Percentiles rank a stretch among this genome's conserved stretches.
Evolutionary conservation across 73 alveolate genomes (phyloP).

Genomic region (Tetrahymena malaccensis): DNA sequence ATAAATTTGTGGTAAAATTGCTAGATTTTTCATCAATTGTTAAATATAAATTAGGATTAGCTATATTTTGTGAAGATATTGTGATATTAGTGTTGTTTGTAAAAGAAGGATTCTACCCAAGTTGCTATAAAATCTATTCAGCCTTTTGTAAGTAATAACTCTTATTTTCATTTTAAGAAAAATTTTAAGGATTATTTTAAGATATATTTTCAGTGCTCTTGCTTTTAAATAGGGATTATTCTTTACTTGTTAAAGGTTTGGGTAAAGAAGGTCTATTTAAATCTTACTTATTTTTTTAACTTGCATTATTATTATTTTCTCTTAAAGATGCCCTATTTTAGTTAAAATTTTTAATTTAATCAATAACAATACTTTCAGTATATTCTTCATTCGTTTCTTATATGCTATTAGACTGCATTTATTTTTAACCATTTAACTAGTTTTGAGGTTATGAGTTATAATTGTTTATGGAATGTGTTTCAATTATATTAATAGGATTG

Average conservation of each 20-base stretch:
- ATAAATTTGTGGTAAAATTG: not conserved
- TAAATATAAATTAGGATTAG: not conserved
- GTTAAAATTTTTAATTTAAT: not conserved
- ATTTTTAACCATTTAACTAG: not conserved
- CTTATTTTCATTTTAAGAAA: not conserved
- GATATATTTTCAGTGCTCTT: not conserved
- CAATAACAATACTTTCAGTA: not conserved
- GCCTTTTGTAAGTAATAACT: not conserved
- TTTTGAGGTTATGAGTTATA: not conserved
- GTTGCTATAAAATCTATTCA: not conserved
- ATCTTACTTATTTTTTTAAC: not conserved
- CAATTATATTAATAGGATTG: not conserved
- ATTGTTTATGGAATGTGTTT: not conserved
- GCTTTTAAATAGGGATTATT: not conserved
- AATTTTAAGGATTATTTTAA: not conserved
- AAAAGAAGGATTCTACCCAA: not conserved
- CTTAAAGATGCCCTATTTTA: not conserved
- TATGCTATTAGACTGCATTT: not conserved
- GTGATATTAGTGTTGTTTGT: not conserved
- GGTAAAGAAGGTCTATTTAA: not conserved
- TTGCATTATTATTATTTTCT: not conserved
- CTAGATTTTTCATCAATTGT: not conserved
- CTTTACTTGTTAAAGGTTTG: not conserved
- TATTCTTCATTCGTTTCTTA: not conserved
- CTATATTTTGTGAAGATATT: not conserved